phyloP scores from a whole-genome alignment of 148 eudicot species.

The Selenicereus undatus region DNA sequence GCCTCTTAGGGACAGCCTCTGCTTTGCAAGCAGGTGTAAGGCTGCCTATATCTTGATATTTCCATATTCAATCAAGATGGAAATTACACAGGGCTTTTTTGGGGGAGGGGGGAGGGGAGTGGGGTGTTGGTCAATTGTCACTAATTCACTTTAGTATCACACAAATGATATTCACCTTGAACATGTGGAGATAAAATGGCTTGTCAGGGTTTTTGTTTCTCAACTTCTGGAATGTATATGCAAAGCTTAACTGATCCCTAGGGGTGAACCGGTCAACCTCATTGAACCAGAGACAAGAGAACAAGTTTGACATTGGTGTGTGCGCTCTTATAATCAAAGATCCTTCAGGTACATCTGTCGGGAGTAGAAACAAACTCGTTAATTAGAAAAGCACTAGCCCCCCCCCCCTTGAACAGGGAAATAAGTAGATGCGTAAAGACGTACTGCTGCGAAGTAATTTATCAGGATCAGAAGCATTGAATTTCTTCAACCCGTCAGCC shows the following conservation, averaged over 20 bases:
- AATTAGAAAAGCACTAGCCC: neutral
- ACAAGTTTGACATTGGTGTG: slow-evolving; percentile 97
- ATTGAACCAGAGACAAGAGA: slow-evolving; percentile 97
- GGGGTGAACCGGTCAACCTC: slow-evolving; percentile 98
- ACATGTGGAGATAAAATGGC: slow-evolving; percentile 90
- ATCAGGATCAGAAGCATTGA: slow-evolving; percentile 69
- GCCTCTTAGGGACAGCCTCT: no score
- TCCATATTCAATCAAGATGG: no score
- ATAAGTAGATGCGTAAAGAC: slow-evolving; percentile 20
- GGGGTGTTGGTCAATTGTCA: neutral
- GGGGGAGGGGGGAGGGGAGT: neutral
- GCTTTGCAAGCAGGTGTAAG: no score
- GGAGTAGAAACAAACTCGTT: slow-evolving; percentile 12
- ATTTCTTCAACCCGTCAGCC: slow-evolving; percentile 90
- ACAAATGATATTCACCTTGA: slow-evolving; percentile 61
- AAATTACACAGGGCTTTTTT: neutral
- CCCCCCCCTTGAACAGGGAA: no score
- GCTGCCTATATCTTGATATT: no score
- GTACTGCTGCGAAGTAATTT: slow-evolving; percentile 93
- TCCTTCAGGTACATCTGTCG: slow-evolving; percentile 98
- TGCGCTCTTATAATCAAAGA: slow-evolving; percentile 94
- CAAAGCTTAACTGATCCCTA: slow-evolving; percentile 97
- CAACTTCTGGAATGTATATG: slow-evolving; percentile 91
- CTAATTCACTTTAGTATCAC: neutral
- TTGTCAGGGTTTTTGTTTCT: slow-evolving; percentile 77